Evolutionary conservation across 2,329 filamentous ascomycete genomes (phyloP), one percentile per base, ranked within the genome.

Genomic region (Diplodia seriata): DNA sequence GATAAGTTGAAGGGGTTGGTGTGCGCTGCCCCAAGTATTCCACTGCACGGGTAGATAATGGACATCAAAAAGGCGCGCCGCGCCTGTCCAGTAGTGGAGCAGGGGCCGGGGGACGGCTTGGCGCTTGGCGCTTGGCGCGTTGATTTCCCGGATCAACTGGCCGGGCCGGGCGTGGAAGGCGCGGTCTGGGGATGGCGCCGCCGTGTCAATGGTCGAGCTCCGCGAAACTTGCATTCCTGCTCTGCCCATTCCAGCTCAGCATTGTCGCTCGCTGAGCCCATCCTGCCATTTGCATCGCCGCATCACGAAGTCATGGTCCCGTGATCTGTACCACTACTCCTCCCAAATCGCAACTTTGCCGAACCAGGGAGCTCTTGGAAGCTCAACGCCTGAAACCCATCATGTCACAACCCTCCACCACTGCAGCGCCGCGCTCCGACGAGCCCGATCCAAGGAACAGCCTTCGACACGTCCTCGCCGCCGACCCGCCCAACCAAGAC

Each of bases 391-490:
- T 67, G 64, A 67, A 67, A 67, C 64, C 64, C 66, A 57, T 53
- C 66, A 67, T 67, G 66, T 67, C 66, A 53, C 66, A 67, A 67
- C 66, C 55, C n/a, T 50, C 66, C 20, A 43, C 66, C 18, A 54
- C 66, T 8, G 47, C 66, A 61, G 66, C 66, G 18, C 66, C 66
- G 66, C 55, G 66, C 47, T 54, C 66, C 56, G 66, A 67, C 55
- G 66, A 67, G 72, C 67, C 76, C 68, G 77, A 79, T 73, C 76
- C 77, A 29, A 73, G 77, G 65, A 78, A 75, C 75, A 78, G 76
- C 71, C 70, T 79, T 68, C 77, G 76, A 71, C 77, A 79, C 72
- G 78, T 79, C 65, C 75, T 79, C 69, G 75, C 75, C 11, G 70
- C 73, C 43, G 77, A 79, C 20, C 75, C 77, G 40, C 26, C 63